Evolutionary conservation across 2,329 filamentous ascomycete genomes (phyloP).

Genomic region (Exophiala bonariae): DNA sequence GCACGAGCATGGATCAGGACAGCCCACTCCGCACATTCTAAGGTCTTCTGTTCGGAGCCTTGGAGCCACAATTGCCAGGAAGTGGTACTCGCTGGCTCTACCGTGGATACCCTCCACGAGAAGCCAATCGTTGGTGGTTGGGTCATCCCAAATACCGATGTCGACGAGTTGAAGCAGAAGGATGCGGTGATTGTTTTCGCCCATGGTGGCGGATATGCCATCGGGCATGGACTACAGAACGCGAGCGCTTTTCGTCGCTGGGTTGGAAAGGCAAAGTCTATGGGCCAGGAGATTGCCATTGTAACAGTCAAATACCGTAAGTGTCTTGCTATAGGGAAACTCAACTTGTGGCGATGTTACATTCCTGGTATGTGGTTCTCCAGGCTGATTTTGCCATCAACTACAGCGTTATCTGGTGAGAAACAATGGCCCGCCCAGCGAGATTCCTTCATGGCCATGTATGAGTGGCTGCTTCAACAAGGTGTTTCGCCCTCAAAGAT

Average conservation of each 20-base stretch:
- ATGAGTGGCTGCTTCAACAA: slow-evolving; percentile 11
- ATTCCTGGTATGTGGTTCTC: neutral
- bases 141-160: neutral
- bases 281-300: slow-evolving; percentile 4
- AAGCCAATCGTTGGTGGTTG: neutral
- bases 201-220: slow-evolving; percentile 6
- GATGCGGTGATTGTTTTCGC: slow-evolving; percentile 5
- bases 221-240: slow-evolving; percentile 8
- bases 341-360: too few species aligned
- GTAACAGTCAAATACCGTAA: slow-evolving; percentile 9
- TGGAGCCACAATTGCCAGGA: slow-evolving; percentile 5
- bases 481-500: slow-evolving; percentile 11
- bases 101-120: neutral
- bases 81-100: slow-evolving; percentile 1
- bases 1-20: slow-evolving; percentile 5
- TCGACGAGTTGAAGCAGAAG: slow-evolving; percentile 3
- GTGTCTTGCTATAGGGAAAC: neutral
- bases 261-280: slow-evolving; percentile 1
- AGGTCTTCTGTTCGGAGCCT: slow-evolving; percentile 5
- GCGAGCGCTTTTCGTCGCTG: neutral
- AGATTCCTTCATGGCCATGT: slow-evolving; percentile 7
- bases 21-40: slow-evolving; percentile 1
- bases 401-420: slow-evolving; percentile 1
- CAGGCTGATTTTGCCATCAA: neutral
- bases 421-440: slow-evolving; percentile 8